phyloP scores from a whole-genome alignment of 2,329 filamentous ascomycete species.

The Penicillium sp. region DNA sequence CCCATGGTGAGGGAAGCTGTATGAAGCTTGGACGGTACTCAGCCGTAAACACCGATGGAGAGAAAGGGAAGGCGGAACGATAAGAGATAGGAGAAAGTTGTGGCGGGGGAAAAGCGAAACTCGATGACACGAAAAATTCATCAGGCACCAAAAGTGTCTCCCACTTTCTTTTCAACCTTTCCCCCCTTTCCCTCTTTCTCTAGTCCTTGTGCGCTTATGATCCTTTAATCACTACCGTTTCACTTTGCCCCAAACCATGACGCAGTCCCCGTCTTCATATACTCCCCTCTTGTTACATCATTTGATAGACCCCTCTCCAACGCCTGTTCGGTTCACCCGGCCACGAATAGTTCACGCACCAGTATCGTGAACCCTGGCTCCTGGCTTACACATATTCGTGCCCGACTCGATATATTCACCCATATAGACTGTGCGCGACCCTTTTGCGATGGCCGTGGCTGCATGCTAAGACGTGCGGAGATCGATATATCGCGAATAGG shows the following conservation, averaged over 20 bases:
- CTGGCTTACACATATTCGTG: constrained; percentile 7
- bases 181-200: constrained; percentile 1
- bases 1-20: constrained; percentile 19
- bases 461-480: background rate
- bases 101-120: background rate
- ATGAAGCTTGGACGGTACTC: background rate
- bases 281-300: constrained; percentile 27
- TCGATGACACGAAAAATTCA: constrained; percentile 7
- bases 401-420: constrained; percentile 5
- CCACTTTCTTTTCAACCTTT: constrained; percentile 1
- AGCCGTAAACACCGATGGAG: background rate
- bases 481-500: background rate
- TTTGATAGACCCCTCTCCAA: constrained; percentile 24
- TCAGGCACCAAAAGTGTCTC: constrained; percentile 18
- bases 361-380: constrained; percentile 15
- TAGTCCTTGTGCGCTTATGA: background rate
- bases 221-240: constrained; percentile 10
- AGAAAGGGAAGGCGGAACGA: background rate
- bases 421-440: constrained; percentile 1
- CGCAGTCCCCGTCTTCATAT: constrained; percentile 30
- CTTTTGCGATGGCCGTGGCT: constrained; percentile 9
- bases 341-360: constrained; percentile 10
- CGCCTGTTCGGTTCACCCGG: constrained; percentile 8
- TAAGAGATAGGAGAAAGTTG: background rate
- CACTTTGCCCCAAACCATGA: constrained; percentile 31